Evolutionary conservation across 176 grass and related monocot genomes (phyloP).

Genomic region (Cymbopogon citratus): DNA sequence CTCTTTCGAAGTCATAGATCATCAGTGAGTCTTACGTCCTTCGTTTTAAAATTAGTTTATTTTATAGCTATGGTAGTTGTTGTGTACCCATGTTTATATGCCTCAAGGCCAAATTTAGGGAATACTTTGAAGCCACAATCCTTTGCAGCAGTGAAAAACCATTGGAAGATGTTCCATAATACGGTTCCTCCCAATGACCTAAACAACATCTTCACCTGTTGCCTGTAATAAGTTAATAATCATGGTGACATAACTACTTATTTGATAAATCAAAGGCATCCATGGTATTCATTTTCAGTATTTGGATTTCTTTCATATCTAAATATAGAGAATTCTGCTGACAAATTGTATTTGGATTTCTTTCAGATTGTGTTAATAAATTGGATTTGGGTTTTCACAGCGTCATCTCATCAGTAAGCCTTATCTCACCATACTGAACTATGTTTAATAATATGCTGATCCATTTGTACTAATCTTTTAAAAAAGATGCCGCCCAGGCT

Average conservation of each 20-base stretch:
- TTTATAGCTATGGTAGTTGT: background rate
- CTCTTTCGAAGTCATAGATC: no score
- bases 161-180: slow-evolving; percentile 49
- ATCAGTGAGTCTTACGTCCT: no score
- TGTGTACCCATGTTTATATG: slow-evolving; percentile 29
- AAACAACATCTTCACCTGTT: slow-evolving; percentile 39
- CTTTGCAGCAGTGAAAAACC: slow-evolving; percentile 45
- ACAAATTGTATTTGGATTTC: no score
- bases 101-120: slow-evolving; percentile 51
- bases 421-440: no score
- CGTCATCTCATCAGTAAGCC: no score
- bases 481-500: no score
- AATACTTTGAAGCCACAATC: slow-evolving; percentile 52
- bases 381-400: no score
- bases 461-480: no score
- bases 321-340: no score
- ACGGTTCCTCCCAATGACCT: slow-evolving; percentile 32
- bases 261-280: background rate
- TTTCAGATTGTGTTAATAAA: no score
- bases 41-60: background rate
- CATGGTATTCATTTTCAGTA: background rate
- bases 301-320: no score
- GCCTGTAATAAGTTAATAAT: slow-evolving; percentile 10
- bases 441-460: no score
- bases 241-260: background rate